Base-by-base conservation (phyloP, 345 rosid genomes). In the Geranium rotundifolium region DNA sequence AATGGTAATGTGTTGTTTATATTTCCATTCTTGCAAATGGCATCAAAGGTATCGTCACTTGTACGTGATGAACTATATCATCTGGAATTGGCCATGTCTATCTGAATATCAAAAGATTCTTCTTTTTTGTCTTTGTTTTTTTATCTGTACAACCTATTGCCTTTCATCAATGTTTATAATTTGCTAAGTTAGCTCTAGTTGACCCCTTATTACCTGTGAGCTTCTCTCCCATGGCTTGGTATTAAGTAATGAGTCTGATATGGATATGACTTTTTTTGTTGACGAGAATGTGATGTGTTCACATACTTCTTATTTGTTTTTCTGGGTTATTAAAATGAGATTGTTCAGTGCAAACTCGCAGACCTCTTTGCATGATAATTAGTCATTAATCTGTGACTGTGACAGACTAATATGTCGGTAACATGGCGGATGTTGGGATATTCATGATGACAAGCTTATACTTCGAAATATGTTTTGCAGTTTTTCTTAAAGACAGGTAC, bases 401-500 rank as follows among this genome's bases (percentile, higher is more conserved):
- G 52, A 46, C 12, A 46, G 52, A 46, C 52, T 46, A 46, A 2
- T 46, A 46, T 23, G 14, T 46, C 10, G 15, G 52, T 46, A 14
- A 46, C 15, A 67, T 6, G 17, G 4, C 41, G 6, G 41, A 34
- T 34, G 19, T 17, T 58, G 19, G 56, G 15, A 30, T 20, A 14
- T 17, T 58, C 68, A 34, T 70, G 61, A 68, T 65, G 14, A 57
- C 13, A 50, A 31, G 37, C 1, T 15, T 60, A 37, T 30, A 19
- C 49, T 16, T 58, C 55, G 29, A 16, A 58, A 60, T 61, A 46
- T 65, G 55, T 4, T 54, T 64, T 65, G 78, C 84, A 89, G 92
- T 89, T 84, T 72, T 89, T 66, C 78, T 61, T 89, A 57, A 89
- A 82, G 85, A 89, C 96, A 50, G 96, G 96, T 59, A 85, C 90